Evolutionary conservation across 1,139 yeast species (phyloP), one percentile per base, ranked within the genome.

Genomic region (Citeromyces siamensis): DNA sequence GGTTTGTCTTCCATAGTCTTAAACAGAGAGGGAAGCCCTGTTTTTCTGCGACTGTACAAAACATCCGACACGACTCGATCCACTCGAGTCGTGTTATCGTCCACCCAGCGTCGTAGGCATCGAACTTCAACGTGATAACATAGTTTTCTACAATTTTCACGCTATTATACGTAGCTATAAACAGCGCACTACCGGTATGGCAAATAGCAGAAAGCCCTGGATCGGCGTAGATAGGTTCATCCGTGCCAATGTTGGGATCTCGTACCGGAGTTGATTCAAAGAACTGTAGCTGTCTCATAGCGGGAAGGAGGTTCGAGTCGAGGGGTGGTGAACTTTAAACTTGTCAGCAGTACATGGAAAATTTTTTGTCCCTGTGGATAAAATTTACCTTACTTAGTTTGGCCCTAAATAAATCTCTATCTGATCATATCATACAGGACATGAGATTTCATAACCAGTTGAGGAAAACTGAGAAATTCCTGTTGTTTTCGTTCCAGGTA

Each of bases 281-380:
- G 56, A 90, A 79, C 46, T 83, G 88, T 58, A 90, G 83, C 49
- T 83, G 95, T 42, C 93, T 68, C 95, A 95, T 86, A 20, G 75
- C 60, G 12, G 67, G 49, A 20, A 67, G 51, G n/a, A n/a, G n/a
- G n/a, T n/a, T n/a, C n/a, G n/a, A n/a, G n/a, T n/a, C n/a, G n/a
- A n/a, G n/a, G n/a, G n/a, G n/a, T n/a, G n/a, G n/a, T n/a, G n/a
- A n/a, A n/a, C n/a, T n/a, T n/a, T n/a, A n/a, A n/a, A n/a, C n/a
- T n/a, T n/a, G n/a, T n/a, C n/a, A n/a, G n/a, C n/a, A n/a, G n/a
- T n/a, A n/a, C n/a, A n/a, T n/a, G n/a, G n/a, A n/a, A n/a, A n/a
- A n/a, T n/a, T n/a, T n/a, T n/a, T n/a, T n/a, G n/a, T n/a, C n/a
- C n/a, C n/a, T n/a, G n/a, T n/a, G n/a, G n/a, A n/a, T n/a, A n/a